Percentiles rank a stretch among this genome's conserved stretches.
These are phyloP conservation scores for Maudiozyma barnettii DNA, from an alignment of 805 yeast species.

Conservation along the genomic window DNA sequence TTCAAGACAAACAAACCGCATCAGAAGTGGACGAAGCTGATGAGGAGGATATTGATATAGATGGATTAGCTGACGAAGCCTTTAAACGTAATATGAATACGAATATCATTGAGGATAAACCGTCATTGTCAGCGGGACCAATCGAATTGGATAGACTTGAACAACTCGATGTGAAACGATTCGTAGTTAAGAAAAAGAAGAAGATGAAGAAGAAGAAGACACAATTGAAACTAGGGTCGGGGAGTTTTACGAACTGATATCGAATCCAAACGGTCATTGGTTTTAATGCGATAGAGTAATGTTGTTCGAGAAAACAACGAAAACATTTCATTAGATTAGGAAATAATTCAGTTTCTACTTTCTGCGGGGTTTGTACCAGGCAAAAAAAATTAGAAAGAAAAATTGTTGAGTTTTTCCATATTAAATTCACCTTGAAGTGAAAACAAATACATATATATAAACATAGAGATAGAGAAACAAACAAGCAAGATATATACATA, in stretches of 20 bases:
- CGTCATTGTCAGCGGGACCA: background rate
- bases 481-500: background rate
- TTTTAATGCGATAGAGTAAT: background rate
- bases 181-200: slow-evolving; percentile 12
- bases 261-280: background rate
- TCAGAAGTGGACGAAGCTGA: slow-evolving; percentile 6
- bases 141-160: slow-evolving; percentile 4
- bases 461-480: background rate
- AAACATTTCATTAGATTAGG: background rate
- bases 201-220: background rate
- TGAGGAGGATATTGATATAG: background rate
- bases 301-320: background rate
- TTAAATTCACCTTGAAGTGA: too few relatives aligned
- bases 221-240: background rate
- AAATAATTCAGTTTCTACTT: background rate
- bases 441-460: background rate
- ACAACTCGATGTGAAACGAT: slow-evolving; percentile 15
- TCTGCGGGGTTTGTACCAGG: background rate
- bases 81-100: slow-evolving; percentile 19
- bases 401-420: too few relatives aligned
- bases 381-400: too few relatives aligned
- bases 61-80: slow-evolving; percentile 29
- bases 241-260: background rate
- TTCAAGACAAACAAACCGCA: background rate
- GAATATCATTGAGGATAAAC: background rate